Evolutionary conservation across 352 stramenopile species (phyloP).

Genomic region (Phytophthora cactorum): DNA sequence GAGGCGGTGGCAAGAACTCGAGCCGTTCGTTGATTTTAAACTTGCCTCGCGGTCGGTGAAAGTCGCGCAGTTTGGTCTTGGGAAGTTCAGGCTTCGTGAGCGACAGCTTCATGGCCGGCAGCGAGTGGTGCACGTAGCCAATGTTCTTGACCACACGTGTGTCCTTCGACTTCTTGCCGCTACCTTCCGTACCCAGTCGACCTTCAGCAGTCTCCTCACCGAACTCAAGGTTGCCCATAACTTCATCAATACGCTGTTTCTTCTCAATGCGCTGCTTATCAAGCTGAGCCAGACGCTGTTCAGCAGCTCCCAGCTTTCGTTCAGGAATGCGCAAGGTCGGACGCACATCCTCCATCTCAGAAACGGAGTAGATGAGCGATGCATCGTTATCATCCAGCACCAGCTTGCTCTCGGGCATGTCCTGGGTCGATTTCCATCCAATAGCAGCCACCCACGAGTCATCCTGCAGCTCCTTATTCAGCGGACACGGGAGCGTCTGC

Average conservation of each 20-base stretch:
- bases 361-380: constrained; percentile 76
- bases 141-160: constrained; percentile 89
- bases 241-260: constrained; percentile 80
- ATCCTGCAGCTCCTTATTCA: constrained; percentile 78
- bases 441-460: constrained; percentile 80
- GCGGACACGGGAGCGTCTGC: constrained; percentile 40
- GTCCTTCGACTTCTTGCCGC: constrained; percentile 83
- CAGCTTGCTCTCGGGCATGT: constrained; percentile 84
- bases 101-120: constrained; percentile 88
- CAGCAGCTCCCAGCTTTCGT: constrained; percentile 76
- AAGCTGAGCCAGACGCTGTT: constrained; percentile 74
- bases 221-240: constrained; percentile 84
- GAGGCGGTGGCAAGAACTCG: constrained; percentile 53
- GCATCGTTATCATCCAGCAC: constrained; percentile 87
- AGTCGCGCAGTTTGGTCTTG: constrained; percentile 82
- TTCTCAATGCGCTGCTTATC: constrained; percentile 82
- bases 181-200: constrained; percentile 65
- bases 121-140: constrained; percentile 82
- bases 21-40: constrained; percentile 89
- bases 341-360: constrained; percentile 82
- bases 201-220: constrained; percentile 77
- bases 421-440: constrained; percentile 77
- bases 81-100: constrained; percentile 86
- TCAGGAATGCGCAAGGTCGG: constrained; percentile 86
- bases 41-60: constrained; percentile 82